Evolutionary conservation across 1,284 basidiomycete species (phyloP).

Genomic region (Marasmius oreades): DNA sequence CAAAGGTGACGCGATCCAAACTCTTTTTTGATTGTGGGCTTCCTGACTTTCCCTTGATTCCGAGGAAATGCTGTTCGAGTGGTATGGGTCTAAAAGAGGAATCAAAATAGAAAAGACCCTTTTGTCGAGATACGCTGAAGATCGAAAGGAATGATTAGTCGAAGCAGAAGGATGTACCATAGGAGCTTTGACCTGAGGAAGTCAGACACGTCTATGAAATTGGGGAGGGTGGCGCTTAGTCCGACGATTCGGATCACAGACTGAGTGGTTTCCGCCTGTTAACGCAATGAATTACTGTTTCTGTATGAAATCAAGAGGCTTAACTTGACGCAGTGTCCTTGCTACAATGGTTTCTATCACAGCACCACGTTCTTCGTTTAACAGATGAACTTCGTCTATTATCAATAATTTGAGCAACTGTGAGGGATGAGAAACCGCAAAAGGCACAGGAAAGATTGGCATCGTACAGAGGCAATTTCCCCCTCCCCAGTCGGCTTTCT

Average conservation of each 20-base stretch:
- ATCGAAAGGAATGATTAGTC: conserved; percentile 5
- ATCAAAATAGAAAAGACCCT: conserved; percentile 98
- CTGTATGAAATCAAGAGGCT: conserved; percentile 8
- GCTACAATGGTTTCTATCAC: conserved; percentile 99
- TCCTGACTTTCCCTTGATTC: conserved; percentile 89
- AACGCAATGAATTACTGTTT: neutral
- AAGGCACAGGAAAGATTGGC: conserved; percentile 21
- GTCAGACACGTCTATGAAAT: conserved; percentile 96
- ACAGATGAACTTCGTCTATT: conserved; percentile 96
- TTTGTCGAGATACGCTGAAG: conserved; percentile 79
- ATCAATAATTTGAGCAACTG: conserved; percentile 94
- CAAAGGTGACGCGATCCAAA: conserved; percentile 86
- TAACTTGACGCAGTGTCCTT: conserved; percentile 85
- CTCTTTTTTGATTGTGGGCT: conserved; percentile 78
- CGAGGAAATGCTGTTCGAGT: conserved; percentile 96
- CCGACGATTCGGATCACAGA: conserved; percentile 98
- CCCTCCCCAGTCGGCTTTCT: conserved; percentile 96
- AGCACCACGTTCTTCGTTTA: conserved; percentile 97
- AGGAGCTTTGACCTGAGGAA: conserved; percentile 76
- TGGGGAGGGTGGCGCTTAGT: conserved; percentile 96
- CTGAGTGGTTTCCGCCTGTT: conserved; percentile 92
- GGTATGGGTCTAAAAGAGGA: conserved; percentile 97
- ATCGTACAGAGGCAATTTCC: conserved; percentile 79
- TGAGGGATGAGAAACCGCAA: conserved; percentile 11
- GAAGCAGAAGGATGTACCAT: neutral